Percentiles rank a stretch among this genome's conserved stretches.
Conservation (phyloP, 805 yeast genomes). For the Groenewaldozyma salmanticensis region DNA sequence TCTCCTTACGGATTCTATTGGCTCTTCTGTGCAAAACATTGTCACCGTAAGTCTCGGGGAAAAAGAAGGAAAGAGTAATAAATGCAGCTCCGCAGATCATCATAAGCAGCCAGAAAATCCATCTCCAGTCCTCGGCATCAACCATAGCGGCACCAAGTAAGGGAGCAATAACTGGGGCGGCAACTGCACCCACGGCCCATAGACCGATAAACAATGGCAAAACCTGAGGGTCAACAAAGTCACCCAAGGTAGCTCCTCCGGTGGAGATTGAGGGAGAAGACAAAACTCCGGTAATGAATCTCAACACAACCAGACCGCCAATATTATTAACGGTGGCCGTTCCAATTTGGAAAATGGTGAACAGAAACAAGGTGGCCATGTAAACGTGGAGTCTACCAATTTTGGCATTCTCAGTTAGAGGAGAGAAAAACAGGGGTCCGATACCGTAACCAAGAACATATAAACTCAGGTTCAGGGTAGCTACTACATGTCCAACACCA, state of each 20-base stretch:
- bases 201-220: conserved; percentile 39
- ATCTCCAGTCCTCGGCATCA: conserved; percentile 41
- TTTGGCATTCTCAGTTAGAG: conserved; percentile 41
- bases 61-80: conserved; percentile 17
- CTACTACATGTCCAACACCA: conserved; percentile 37
- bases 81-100: conserved; percentile 31
- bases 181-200: conserved; percentile 46
- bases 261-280: conserved; percentile 49
- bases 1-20: conserved; percentile 30
- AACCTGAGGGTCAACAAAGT: conserved; percentile 31
- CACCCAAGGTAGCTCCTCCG: conserved; percentile 50
- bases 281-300: conserved; percentile 47
- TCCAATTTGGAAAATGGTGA: conserved; percentile 45
- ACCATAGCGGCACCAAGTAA: conserved; percentile 44
- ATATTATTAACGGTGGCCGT: conserved; percentile 42
- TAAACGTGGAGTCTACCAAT: conserved; percentile 41
- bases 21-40: conserved; percentile 7
- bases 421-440: conserved; percentile 59
- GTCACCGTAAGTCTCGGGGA: conserved; percentile 1
- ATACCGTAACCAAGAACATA: conserved; percentile 59
- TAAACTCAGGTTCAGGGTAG: conserved; percentile 44
- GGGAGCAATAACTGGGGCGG: conserved; percentile 51
- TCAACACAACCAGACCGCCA: conserved; percentile 39
- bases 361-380: conserved; percentile 36
- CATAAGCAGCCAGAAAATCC: conserved; percentile 43